phyloP scores from a whole-genome alignment of 768 basidiomycete genomes.

The Mycena galopus region DNA sequence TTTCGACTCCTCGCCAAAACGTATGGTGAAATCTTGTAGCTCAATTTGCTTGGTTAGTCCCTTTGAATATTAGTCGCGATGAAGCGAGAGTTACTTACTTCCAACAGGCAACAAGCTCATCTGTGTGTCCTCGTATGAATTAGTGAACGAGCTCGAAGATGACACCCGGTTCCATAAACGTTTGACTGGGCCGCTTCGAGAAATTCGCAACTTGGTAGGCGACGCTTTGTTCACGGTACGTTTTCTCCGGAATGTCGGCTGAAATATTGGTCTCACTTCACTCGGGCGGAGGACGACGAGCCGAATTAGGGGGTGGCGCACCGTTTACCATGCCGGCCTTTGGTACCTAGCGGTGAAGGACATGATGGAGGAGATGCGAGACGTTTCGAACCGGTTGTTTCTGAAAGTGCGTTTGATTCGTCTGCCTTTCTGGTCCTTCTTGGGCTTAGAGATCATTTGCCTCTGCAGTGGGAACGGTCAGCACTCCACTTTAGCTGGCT shows the following conservation, averaged over 20 bases:
- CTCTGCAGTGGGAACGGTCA: slow-evolving; percentile 53
- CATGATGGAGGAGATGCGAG: slow-evolving; percentile 65
- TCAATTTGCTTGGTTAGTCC: slow-evolving; percentile 50
- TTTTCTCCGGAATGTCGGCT: not conserved
- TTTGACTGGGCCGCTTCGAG: slow-evolving; percentile 47
- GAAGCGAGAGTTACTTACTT: not conserved
- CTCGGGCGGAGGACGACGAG: slow-evolving; percentile 54
- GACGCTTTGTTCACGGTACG: slow-evolving; percentile 59
- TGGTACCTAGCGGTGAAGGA: slow-evolving; percentile 56
- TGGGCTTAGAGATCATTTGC: too few species aligned
- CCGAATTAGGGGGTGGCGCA: slow-evolving; percentile 62
- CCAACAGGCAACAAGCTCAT: slow-evolving; percentile 36
- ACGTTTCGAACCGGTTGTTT: slow-evolving; percentile 57
- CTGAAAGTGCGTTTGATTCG: slow-evolving; percentile 43
- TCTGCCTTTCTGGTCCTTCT: too few species aligned
- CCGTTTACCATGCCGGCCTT: slow-evolving; percentile 49
- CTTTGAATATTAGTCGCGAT: not conserved
- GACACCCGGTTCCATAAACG: slow-evolving; percentile 58
- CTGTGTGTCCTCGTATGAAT: slow-evolving; percentile 50
- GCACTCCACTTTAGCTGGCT: not conserved
- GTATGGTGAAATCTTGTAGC: slow-evolving; percentile 58
- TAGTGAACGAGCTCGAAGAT: slow-evolving; percentile 57
- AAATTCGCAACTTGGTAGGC: slow-evolving; percentile 53
- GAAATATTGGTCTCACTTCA: not conserved
- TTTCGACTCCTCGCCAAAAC: slow-evolving; percentile 51